Evolutionary conservation across 2,329 filamentous ascomycete species (phyloP).

Genomic region (Sporothrix curviconia): DNA sequence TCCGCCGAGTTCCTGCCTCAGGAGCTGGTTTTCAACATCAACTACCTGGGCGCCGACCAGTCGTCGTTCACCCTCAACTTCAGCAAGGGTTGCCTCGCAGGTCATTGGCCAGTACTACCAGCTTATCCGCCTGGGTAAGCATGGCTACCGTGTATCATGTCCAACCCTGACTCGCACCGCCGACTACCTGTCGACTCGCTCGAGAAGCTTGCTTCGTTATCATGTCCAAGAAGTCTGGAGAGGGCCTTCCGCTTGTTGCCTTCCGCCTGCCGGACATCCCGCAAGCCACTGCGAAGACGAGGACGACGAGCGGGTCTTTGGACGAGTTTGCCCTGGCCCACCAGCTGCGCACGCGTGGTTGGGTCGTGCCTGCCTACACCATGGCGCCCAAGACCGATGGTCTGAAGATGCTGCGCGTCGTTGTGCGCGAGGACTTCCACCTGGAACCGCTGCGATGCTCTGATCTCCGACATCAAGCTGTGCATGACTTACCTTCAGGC

Average conservation of each 20-base stretch:
- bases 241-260: constrained; percentile 81
- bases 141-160: constrained; percentile 89
- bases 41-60: constrained; percentile 93
- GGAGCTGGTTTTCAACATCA: constrained; percentile 98
- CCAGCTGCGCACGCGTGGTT: constrained; percentile 76
- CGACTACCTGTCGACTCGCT: constrained; percentile 76
- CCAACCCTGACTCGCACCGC: constrained; percentile 83
- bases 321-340: constrained; percentile 78
- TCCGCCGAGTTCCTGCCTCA: constrained; percentile 75
- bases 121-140: constrained; percentile 87
- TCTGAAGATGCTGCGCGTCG: constrained; percentile 86
- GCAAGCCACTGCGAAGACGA: not conserved
- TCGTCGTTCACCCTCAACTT: constrained; percentile 97
- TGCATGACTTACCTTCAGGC: constrained; percentile 63
- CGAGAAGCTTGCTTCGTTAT: constrained; percentile 71
- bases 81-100: constrained; percentile 87
- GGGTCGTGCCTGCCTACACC: constrained; percentile 93
- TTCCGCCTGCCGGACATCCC: constrained; percentile 59
- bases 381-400: constrained; percentile 84
- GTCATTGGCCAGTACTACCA: constrained; percentile 98
- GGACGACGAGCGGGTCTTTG: constrained; percentile 52
- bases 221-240: constrained; percentile 72
- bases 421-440: constrained; percentile 91
- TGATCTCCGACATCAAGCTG: constrained; percentile 73
- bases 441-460: constrained; percentile 68